Base-by-base conservation (phyloP, 2,329 filamentous ascomycete genomes). In the Paraphoma chrysanthemicola region DNA sequence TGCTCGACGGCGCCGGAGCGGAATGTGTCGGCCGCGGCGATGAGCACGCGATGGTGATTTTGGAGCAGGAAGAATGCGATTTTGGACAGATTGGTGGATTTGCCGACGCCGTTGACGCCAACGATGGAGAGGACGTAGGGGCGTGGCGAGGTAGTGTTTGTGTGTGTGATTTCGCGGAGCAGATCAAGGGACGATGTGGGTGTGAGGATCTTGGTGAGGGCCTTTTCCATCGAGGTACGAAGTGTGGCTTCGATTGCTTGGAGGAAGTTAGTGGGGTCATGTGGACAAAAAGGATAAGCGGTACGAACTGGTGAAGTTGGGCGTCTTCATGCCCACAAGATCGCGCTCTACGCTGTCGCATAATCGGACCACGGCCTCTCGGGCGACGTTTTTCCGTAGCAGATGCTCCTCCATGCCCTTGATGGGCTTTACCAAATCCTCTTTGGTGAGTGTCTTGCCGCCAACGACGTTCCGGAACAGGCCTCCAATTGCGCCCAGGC, bases 121-220 rank as follows among this genome's bases (percentile, higher is more conserved):
- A 99, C 95, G 59, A 99, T 97, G 54, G 93, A 97, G 74, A 99
- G 96, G 70, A 98, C 94, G 74, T 98, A 99, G 43, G 95, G 95
- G 4, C 95, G 89, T 18, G 81, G 82, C 0, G 89, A 80, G 11
- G 77, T 68, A 6, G 88, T 89, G 59, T 96, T 87, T 44, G 89
- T 85, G 39, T 56, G 49, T 72, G 94, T 89, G 67, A 99, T 98
- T 75, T 97, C 93, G 68, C 93, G 92, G 45, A 99, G 88, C 47
- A 99, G 87, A 77, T 99, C 95, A 62, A 98, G 86, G 3, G 94
- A 98, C 6, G 91, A 93, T 1, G 94, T 97, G 0, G 96, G 96
- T 0, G 95, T 99, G 48, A 99, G 87, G 77, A 99, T 98, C 77
- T 96, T 96, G 56, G 90, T 92, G 33, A 99, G 85, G 2, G 95